These are phyloP conservation scores for Sarocladiaceae sp. DNA, from an alignment of 2,329 filamentous ascomycete species.

Conservation along the genomic window DNA sequence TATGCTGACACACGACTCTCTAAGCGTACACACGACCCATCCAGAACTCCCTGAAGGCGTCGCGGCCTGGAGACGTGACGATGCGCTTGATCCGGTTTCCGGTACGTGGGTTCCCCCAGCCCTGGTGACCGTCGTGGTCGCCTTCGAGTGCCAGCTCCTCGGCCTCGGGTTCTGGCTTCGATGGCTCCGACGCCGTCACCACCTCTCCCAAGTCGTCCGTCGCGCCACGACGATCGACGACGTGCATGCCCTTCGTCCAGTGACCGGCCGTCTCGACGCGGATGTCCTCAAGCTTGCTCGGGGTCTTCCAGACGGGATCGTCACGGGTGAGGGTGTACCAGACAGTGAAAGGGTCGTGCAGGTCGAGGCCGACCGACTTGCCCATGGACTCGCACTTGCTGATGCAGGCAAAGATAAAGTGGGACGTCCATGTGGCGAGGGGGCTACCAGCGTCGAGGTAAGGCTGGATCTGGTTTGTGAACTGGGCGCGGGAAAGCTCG, in stretches of 20 bases:
- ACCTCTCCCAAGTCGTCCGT: conserved; percentile 45
- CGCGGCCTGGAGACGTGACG: conserved; percentile 60
- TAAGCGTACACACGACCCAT: conserved; percentile 60
- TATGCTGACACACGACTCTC: conserved; percentile 9
- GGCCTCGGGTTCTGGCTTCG: conserved; percentile 29
- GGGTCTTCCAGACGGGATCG: conserved; percentile 51
- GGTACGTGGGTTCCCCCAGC: conserved; percentile 65
- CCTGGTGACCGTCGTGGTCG: conserved; percentile 63
- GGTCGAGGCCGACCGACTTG: conserved; percentile 51
- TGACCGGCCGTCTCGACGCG: conserved; percentile 85
- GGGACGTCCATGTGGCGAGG: conserved; percentile 65
- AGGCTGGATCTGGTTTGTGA: conserved; percentile 48
- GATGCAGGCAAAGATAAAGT: conserved; percentile 67
- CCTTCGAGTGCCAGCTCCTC: conserved; percentile 37
- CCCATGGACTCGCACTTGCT: conserved; percentile 59
- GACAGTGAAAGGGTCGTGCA: conserved; percentile 73
- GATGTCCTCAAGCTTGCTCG: conserved; percentile 66
- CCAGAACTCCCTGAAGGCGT: conserved; percentile 59
- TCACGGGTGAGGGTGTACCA: conserved; percentile 68
- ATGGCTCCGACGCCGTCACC: conserved; percentile 28
- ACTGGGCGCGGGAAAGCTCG: conserved; percentile 54
- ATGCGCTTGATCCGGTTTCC: conserved; percentile 80
- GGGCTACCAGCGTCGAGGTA: conserved; percentile 59
- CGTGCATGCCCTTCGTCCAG: conserved; percentile 90
- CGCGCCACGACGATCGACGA: conserved; percentile 63